A percentile compares a stretch with the other conserved stretches of the same genome.
phyloP scores from a whole-genome alignment of 176 grass and related monocot species.

The Eleusine indica region DNA sequence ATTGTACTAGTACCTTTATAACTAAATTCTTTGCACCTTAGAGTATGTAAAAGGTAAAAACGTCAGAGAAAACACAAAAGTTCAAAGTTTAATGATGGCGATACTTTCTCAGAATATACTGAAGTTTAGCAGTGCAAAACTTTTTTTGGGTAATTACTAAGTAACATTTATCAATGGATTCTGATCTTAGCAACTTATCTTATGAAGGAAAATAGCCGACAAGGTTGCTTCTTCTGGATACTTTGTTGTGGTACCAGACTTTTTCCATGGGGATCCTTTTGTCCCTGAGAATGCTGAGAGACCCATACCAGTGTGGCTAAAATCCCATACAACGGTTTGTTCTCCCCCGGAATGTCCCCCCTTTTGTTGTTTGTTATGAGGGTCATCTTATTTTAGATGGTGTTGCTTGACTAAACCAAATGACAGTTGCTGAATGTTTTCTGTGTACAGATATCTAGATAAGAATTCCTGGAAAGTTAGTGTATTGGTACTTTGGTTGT shows the following conservation, averaged over 20 bases:
- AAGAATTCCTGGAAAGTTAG: not conserved
- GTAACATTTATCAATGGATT: not conserved
- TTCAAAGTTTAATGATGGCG: not conserved
- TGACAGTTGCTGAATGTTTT: not conserved
- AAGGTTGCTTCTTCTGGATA: constrained; percentile 64
- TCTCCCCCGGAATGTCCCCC: not conserved
- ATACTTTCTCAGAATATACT: not conserved
- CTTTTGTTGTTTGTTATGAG: not conserved
- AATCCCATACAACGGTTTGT: constrained; percentile 59
- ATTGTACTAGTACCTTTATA: not conserved
- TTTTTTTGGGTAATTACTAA: not conserved
- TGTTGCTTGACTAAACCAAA: not conserved
- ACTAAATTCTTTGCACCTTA: not conserved
- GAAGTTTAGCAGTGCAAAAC: not conserved
- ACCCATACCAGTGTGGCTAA: constrained; percentile 53
- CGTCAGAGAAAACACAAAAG: not conserved
- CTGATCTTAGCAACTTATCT: constrained; percentile 23
- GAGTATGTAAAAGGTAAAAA: not conserved
- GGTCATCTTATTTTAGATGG: not conserved
- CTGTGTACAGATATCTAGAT: not conserved
- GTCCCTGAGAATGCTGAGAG: constrained; percentile 48
- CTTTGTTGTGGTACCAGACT: constrained; percentile 80
- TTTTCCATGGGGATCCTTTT: constrained; percentile 66
- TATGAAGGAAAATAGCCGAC: constrained; percentile 77
- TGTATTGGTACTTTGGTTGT: too few species aligned